Conservation (phyloP, 306 rosid species). For the Citrullus amarus region DNA sequence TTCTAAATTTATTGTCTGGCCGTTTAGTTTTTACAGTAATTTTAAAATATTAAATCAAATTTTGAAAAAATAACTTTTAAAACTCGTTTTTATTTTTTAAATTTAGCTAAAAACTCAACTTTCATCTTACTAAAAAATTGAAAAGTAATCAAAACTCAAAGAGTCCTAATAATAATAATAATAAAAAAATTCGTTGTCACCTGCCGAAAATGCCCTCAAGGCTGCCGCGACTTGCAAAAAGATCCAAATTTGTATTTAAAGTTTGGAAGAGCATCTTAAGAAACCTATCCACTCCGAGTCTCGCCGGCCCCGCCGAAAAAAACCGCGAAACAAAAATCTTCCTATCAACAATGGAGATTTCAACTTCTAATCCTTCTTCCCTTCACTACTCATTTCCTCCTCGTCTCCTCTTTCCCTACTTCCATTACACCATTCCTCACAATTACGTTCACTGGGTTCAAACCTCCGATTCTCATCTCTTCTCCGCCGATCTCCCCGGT, state of each 20-base stretch:
- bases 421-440: conserved; percentile 25
- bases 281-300: not conserved
- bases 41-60: no score
- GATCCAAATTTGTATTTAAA: not conserved
- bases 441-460: conserved; percentile 70
- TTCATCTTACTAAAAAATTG: no score
- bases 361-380: not conserved
- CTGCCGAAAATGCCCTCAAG: not conserved
- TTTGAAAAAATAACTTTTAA: no score
- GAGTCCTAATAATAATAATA: no score
- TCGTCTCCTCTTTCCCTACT: conserved; percentile 41
- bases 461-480: conserved; percentile 58
- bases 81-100: no score
- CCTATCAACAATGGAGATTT: not conserved
- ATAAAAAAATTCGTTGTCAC: not conserved
- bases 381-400: conserved; percentile 38
- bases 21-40: no score
- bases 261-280: not conserved
- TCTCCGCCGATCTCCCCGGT: conserved; percentile 73
- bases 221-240: not conserved
- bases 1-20: no score
- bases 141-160: no score
- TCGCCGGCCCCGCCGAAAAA: not conserved
- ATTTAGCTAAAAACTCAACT: no score
- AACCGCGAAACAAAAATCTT: not conserved